Evolutionary conservation across 2,329 filamentous ascomycete species (phyloP).

Genomic region (Keithomyces neogunnii): DNA sequence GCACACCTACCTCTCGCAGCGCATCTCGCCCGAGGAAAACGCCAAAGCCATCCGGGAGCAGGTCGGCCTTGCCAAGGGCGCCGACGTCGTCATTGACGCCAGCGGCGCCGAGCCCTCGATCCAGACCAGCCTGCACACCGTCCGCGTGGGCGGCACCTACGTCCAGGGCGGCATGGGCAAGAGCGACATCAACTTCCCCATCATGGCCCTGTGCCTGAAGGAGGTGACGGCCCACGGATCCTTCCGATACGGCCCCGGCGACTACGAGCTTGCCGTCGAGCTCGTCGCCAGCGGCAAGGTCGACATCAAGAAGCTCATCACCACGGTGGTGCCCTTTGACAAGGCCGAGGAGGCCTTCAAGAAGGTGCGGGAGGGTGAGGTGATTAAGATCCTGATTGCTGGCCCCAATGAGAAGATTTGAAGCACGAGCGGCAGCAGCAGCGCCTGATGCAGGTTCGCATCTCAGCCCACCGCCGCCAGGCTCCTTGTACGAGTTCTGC

Average conservation of each 20-base stretch:
- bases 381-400: slow-evolving; percentile 60
- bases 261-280: slow-evolving; percentile 77
- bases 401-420: slow-evolving; percentile 50
- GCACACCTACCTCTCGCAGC: slow-evolving; percentile 57
- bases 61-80: slow-evolving; percentile 56
- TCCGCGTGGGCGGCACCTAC: slow-evolving; percentile 65
- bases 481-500: no score
- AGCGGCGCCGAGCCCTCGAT: slow-evolving; percentile 72
- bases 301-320: slow-evolving; percentile 75
- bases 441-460: not conserved
- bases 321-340: slow-evolving; percentile 66
- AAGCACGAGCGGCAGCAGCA: not conserved
- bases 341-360: slow-evolving; percentile 81
- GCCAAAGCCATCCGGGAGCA: slow-evolving; percentile 58
- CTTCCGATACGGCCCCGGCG: slow-evolving; percentile 82
- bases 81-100: slow-evolving; percentile 74
- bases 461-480: not conserved
- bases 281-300: slow-evolving; percentile 67
- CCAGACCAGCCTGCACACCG: slow-evolving; percentile 62
- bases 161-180: slow-evolving; percentile 90
- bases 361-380: slow-evolving; percentile 76
- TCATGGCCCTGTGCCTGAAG: slow-evolving; percentile 82
- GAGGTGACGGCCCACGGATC: slow-evolving; percentile 81
- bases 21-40: slow-evolving; percentile 60
- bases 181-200: slow-evolving; percentile 80